Base-by-base conservation (phyloP, 2,329 filamentous ascomycete genomes). In the Sarocladium oryzae region DNA sequence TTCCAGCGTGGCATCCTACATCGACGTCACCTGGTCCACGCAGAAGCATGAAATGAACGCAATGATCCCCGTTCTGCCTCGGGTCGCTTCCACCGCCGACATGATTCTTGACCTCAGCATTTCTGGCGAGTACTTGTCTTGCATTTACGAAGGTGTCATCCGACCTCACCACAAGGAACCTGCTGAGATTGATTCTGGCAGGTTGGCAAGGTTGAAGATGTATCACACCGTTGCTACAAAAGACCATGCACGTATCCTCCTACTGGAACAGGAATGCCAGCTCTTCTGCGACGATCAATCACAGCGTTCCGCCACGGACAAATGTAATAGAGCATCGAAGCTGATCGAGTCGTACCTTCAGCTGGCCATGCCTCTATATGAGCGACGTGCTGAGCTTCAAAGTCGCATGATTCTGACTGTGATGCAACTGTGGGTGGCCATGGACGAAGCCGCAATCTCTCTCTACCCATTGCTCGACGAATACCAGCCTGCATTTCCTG, bases 371-470 rank as follows among this genome's bases (percentile, higher is more conserved):
- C 37, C 37, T 8, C 21, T 41, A 8, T 41, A 41, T 18, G 16
- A 41, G 20, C 10, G 18, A 7, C 8, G 18, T 23, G 13, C 37
- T 10, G 20, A 20, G 8, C 20, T 41, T 5, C 37, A 41, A 24
- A 41, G 37, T n/a, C 16, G 23, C 18, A 41, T 41, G 37, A 11
- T 41, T 8, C 18, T 41, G 37, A 11, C 23, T 7, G 16, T 81
- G 0, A 73, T 86, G 58, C 75, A 80, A 48, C 56, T 83, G 0
- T 88, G 82, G 83, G 60, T 76, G 2, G 57, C 61, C 1, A 71
- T 85, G 60, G 84, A 88, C 54, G 57, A 65, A 10, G 62, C 59
- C n/a, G 74, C 76, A 0, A 62, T 69, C 0, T 10, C 40, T 0
- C 54, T 55, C 0, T 79, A 69, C 43, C 73, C 75, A 0, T 60